These are phyloP conservation scores for Tetragonia tetragonoides DNA, from an alignment of 148 eudicot genomes.

Conservation along the genomic window DNA sequence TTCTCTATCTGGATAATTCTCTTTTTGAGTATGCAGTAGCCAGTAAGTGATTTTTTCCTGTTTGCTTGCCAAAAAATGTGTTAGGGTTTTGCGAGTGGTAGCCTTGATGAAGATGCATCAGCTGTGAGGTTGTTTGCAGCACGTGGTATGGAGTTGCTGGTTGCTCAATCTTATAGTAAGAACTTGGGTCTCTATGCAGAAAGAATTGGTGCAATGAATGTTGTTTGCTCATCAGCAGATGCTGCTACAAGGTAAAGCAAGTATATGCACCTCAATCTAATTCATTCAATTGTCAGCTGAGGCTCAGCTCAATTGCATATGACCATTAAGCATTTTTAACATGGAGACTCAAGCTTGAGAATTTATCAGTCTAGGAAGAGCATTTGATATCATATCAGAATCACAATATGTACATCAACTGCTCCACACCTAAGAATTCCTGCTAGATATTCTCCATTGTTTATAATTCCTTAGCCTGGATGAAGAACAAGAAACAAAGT, in stretches of 20 bases:
- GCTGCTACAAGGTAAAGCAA: conserved; percentile 68
- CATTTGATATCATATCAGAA: background rate
- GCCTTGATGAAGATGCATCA: conserved; percentile 95
- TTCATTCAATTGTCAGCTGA: background rate
- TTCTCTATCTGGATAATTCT: too few species aligned
- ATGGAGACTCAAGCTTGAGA: background rate
- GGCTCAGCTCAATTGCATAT: background rate
- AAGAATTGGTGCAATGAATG: conserved; percentile 95
- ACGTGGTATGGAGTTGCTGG: conserved; percentile 88
- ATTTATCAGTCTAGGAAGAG: background rate
- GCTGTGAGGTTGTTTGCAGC: conserved; percentile 90
- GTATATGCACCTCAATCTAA: background rate
- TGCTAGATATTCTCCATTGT: too few species aligned
- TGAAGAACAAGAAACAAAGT: background rate
- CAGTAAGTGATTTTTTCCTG: background rate
- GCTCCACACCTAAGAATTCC: too few species aligned
- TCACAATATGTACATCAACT: background rate
- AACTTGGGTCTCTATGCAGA: conserved; percentile 96
- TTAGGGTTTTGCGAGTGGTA: conserved; percentile 98
- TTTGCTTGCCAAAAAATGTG: background rate
- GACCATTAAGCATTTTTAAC: background rate
- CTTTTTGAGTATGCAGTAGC: background rate
- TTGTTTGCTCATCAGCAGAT: conserved; percentile 82
- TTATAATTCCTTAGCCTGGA: too few species aligned
- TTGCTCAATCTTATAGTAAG: conserved; percentile 98